Conservation (phyloP, 1,284 basidiomycete species). For the Uromyces viciae-fabae region DNA sequence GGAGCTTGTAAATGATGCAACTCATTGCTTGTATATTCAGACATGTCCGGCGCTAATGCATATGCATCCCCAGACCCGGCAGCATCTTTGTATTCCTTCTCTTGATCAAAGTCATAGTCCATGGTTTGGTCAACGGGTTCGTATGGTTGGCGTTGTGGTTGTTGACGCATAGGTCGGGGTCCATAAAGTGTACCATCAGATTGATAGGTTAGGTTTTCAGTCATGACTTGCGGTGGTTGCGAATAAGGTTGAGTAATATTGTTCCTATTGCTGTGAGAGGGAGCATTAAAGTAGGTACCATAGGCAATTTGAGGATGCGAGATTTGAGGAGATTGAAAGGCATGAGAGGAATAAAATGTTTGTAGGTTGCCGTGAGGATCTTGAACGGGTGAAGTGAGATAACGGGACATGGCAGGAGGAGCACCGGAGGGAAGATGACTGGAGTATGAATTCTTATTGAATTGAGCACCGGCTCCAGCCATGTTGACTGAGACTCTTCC, state of each 20-base stretch:
- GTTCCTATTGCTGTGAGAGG: no score
- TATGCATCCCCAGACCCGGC: background rate
- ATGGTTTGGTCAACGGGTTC: background rate
- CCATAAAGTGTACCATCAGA: background rate
- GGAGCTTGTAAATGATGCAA: background rate
- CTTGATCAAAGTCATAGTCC: background rate
- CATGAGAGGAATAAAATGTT: no score
- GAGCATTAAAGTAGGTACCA: background rate
- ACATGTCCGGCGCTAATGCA: background rate
- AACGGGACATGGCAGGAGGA: background rate
- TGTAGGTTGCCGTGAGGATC: background rate
- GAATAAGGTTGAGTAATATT: background rate
- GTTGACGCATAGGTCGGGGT: background rate
- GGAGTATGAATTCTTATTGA: no score
- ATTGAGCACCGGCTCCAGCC: constrained; percentile 32
- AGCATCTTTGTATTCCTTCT: background rate
- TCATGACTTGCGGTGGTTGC: background rate
- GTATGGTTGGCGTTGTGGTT: background rate
- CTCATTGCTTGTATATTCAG: background rate
- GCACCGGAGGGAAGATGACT: background rate
- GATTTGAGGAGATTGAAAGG: background rate
- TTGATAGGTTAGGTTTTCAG: background rate
- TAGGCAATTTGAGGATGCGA: background rate
- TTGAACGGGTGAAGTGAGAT: background rate
- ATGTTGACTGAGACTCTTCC: background rate